Base-by-base conservation (phyloP, 2,329 filamentous ascomycete genomes). In the Epichloe hybrida region DNA sequence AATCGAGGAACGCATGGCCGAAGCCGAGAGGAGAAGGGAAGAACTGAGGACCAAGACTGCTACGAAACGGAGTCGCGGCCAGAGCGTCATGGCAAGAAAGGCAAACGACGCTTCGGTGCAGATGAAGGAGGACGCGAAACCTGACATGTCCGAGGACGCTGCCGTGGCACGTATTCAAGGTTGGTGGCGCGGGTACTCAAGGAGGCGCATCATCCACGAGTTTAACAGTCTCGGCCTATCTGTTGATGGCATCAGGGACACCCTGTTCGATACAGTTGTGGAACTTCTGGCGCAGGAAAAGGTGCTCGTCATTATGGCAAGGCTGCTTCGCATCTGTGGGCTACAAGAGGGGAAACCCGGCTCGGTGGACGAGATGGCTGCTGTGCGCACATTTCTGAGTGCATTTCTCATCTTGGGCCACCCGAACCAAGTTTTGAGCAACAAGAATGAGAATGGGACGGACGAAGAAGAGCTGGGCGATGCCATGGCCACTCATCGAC, bases 361-460 rank as follows among this genome's bases (percentile, higher is more conserved):
- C 15, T 82, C 80, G 1, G 77, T 84, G 51, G 75, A 77, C 43
- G 80, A 86, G 56, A 84, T 85, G 72, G 81, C 83, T 37, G 77
- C 80, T 15, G 79, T 86, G 40, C 75, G 86, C 58, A 88, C 83
- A 1, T 91, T 91, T 59, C 68, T 93, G 50, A 88, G 85, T 61
- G 84, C 87, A 5, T 91, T 85, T 62, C 72, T 93, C 50, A 89
- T 91, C 54, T 70, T 89, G 27, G 86, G 84, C 1, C 87, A 91
- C 63, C 86, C 87, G 1, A 80, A 81, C 1, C 81, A 88, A 57
- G 86, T 91, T 1, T 76, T 93, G 36, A 86, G 79, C 65, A 86
- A 81, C 63, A 86, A 87, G 61, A 81, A 83, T 47, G 81, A 83
- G 2, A 42, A 27, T 49, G 74, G 68, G 46, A 73, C 69, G 46